Evolutionary conservation across 148 eudicot genomes (phyloP), one percentile per base, ranked within the genome.

Genomic region (Pouteria glomerata): DNA sequence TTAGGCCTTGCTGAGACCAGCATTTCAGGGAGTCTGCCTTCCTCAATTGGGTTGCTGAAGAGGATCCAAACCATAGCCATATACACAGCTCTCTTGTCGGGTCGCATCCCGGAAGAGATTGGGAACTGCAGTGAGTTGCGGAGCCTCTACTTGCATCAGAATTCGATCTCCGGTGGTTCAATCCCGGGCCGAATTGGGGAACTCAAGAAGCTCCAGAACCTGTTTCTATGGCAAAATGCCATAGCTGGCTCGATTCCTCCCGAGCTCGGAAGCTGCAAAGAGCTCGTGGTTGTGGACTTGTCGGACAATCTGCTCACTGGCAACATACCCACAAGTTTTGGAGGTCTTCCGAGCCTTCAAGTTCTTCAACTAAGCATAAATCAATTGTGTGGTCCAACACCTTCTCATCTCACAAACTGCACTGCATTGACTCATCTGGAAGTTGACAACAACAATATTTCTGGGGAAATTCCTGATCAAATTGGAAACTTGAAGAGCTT

Each of bases 141-240:
- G 80, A 90, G 81, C 57, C 68, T 96, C 55, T 96, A 92, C 52
- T 59, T 96, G 73, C 91, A 96, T 31, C 97, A 96, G 78, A 96
- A 92, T 69, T 88, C 96, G 1, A 83, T 96, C 64, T 77, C 99
- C 0, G 96, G 97, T 42, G 74, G 84, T n/a, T n/a, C n/a, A 8
- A 96, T 96, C 30, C 99, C 99, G 0, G 76, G 44, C 70, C 75
- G 68, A 3, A 66, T 96, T 11, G 92, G 97, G 47, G 77, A 87
- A 64, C 89, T 96, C 19, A 81, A 57, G 56, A 87, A 78, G 72
- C 97, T 96, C 23, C 84, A 87, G 71, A 90, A 89, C 63, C 34
- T 96, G 78, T 83, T 96, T n/a, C 44, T 96, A 66, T 95, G 99
- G 99, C 96, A 92, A 84, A 96, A 96, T 71, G 80, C 86, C 71